A percentile compares a stretch with the other conserved stretches of the same genome.
phyloP scores from a whole-genome alignment of 192 early-diverging fungal genomes.

The Funneliformis geosporum region DNA sequence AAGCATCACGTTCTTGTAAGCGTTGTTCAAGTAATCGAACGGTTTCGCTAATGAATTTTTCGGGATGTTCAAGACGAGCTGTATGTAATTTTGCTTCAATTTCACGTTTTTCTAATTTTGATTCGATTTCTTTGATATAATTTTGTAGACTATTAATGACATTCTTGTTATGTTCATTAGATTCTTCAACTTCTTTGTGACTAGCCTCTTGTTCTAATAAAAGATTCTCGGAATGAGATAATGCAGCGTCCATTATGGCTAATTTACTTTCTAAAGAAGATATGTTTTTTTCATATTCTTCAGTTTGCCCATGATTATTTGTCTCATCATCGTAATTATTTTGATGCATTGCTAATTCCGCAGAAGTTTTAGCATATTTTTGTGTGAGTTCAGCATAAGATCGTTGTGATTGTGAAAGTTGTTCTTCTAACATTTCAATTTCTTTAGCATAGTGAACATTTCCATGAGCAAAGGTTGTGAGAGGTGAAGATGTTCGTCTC shows the following conservation, averaged over 20 bases:
- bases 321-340: background rate
- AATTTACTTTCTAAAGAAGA: slow-evolving; percentile 62
- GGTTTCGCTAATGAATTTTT: slow-evolving; percentile 6
- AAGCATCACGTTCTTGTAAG: background rate
- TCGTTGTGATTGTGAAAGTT: slow-evolving; percentile 45
- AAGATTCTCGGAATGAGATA: slow-evolving; percentile 58
- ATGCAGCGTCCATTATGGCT: slow-evolving; percentile 51
- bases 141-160: background rate
- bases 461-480: slow-evolving; percentile 35
- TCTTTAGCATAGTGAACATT: slow-evolving; percentile 27
- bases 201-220: slow-evolving; percentile 59
- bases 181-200: slow-evolving; percentile 35
- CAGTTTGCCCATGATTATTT: background rate
- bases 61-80: background rate
- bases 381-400: slow-evolving; percentile 17
- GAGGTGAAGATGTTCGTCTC: background rate
- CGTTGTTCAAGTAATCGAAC: slow-evolving; percentile 7
- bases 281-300: slow-evolving; percentile 68
- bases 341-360: slow-evolving; percentile 3
- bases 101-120: slow-evolving; percentile 13
- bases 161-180: slow-evolving; percentile 3
- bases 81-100: background rate
- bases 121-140: background rate
- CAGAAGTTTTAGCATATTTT: slow-evolving; percentile 1
- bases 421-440: slow-evolving; percentile 44